phyloP scores from a whole-genome alignment of 2,329 filamentous ascomycete species.

The Diaporthe eres region DNA sequence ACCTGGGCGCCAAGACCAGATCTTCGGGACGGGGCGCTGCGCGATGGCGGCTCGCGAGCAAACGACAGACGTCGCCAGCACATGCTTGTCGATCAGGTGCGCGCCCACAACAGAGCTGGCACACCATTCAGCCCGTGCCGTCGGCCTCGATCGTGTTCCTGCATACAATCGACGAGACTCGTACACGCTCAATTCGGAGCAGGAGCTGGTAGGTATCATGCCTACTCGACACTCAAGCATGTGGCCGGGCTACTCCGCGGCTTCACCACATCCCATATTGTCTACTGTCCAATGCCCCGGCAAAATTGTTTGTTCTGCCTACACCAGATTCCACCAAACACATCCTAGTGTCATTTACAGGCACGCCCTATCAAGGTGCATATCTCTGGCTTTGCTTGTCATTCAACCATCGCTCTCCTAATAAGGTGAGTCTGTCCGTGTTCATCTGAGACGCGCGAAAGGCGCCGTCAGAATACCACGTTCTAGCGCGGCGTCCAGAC shows the following conservation, averaged over 20 bases:
- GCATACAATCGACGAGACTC: too few relatives aligned
- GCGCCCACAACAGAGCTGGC: not conserved
- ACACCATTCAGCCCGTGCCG: not conserved
- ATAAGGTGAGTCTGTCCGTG: not conserved
- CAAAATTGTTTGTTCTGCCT: not conserved
- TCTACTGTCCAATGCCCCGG: not conserved
- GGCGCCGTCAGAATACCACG: not conserved
- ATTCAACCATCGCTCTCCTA: not conserved
- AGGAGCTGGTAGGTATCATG: not conserved
- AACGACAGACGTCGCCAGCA: not conserved
- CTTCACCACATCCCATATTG: not conserved
- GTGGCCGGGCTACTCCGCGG: not conserved
- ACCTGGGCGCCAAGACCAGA: slow-evolving; percentile 20
- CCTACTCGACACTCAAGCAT: not conserved
- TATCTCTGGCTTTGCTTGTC: not conserved
- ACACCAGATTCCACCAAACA: not conserved
- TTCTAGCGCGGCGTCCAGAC: slow-evolving; percentile 1
- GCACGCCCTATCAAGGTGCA: not conserved
- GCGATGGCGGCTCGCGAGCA: not conserved
- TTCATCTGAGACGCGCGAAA: not conserved
- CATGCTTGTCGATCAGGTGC: slow-evolving; percentile 2
- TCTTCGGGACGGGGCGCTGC: slow-evolving; percentile 19
- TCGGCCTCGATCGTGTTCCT: not conserved
- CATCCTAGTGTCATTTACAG: not conserved
- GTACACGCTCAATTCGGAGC: not conserved